These are phyloP conservation scores for Hymenoscyphus infarciens DNA, from an alignment of 2,329 filamentous ascomycete species.

Conservation along the genomic window DNA sequence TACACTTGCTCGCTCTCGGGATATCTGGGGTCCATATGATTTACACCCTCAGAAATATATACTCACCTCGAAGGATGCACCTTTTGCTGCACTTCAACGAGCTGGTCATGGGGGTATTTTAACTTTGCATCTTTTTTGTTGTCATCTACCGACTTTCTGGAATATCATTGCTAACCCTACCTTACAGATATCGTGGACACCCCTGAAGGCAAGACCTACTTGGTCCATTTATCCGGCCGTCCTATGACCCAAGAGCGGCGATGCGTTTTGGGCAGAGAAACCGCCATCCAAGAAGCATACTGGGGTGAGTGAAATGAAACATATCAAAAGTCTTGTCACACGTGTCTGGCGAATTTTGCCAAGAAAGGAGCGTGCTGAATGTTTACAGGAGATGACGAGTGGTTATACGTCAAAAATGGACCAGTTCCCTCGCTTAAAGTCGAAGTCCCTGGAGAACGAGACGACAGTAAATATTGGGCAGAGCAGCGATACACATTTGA, in stretches of 20 bases:
- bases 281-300: conserved; percentile 54
- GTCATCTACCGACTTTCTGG: neutral
- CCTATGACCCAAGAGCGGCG: conserved; percentile 49
- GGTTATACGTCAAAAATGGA: conserved; percentile 59
- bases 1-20: conserved; percentile 51
- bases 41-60: conserved; percentile 55
- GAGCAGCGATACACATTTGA: conserved; percentile 47
- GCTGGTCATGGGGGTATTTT: conserved; percentile 44
- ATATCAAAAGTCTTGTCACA: no score
- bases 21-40: conserved; percentile 61
- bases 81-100: conserved; percentile 48
- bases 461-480: conserved; percentile 49
- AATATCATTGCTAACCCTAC: neutral
- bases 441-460: conserved; percentile 46
- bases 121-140: neutral
- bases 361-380: no score
- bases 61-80: conserved; percentile 48
- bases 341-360: no score
- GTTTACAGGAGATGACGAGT: conserved; percentile 51
- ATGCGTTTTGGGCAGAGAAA: conserved; percentile 54
- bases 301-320: conserved; percentile 44
- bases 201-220: conserved; percentile 48
- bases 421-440: conserved; percentile 52
- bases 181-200: conserved; percentile 48
- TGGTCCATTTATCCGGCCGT: conserved; percentile 52